Evolutionary conservation across 345 rosid species (phyloP), one percentile per base, ranked within the genome.

Genomic region (Citrus hindsii): DNA sequence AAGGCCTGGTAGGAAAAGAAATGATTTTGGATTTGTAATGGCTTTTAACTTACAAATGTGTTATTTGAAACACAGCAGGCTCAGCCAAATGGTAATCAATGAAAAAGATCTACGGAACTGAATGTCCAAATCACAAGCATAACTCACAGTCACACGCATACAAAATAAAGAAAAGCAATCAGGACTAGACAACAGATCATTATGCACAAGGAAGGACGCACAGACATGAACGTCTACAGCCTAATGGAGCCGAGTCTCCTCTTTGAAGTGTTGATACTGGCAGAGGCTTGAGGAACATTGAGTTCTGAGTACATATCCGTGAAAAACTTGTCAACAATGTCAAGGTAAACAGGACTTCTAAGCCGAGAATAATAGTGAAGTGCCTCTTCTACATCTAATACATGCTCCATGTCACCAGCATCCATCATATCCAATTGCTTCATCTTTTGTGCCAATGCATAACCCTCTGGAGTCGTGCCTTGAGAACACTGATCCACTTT

Each of bases 251-350:
- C 73, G 3, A 84, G 71, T 73, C 88, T 85, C 70, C 83, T 77
- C 77, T 84, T 89, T 35, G 94, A 90, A 42, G 77, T 80, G 67
- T 76, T 86, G 85, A 78, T 76, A 77, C 76, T 85, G 48, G 77
- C 80, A 68, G 90, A 25, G 51, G 88, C 76, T 62, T 76, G 92
- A 0, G 94, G 88, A 76, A 75, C 84, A 51, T 92, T 83, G 86
- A 91, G 84, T 79, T 96, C 98, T n/a, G 85, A 78, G 80, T 89
- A 89, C 94, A 94, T 90, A 62, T 91, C 93, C 38, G 81, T 84
- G 86, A 95, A 93, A 88, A 96, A 96, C 77, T 80, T 85, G 87
- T 93, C 94, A 32, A 92, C 99, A 65, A 95, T 90, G 80, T 87
- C 97, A 48, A 90, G 88, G 72, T 95, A 93, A 2, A 87, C 93